Conservation (phyloP, 768 basidiomycete species). For the Psilocybe cyanescens region DNA sequence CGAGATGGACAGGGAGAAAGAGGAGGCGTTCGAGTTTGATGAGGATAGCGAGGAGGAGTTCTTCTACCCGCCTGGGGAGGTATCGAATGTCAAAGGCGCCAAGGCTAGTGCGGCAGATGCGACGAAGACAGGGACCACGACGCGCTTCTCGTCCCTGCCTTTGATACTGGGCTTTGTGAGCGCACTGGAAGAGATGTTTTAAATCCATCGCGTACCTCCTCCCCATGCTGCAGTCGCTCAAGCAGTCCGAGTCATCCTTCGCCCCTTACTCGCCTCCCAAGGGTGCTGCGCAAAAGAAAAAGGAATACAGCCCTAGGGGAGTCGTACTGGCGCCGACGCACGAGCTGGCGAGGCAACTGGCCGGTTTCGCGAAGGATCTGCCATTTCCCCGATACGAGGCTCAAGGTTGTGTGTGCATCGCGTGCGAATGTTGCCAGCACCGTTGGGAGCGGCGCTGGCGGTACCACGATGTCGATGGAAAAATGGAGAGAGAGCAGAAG, state of each 20-base stretch:
- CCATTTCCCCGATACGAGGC: constrained; percentile 39
- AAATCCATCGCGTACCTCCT: constrained; percentile 92
- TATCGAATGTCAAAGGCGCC: not conserved
- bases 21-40: not conserved
- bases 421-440: constrained; percentile 4
- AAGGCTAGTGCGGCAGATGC: not conserved
- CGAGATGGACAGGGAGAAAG: not conserved
- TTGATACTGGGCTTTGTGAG: constrained; percentile 74
- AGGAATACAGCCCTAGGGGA: constrained; percentile 65
- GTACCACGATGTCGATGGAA: constrained; percentile 31
- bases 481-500: constrained; percentile 41
- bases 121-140: not conserved
- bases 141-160: constrained; percentile 38
- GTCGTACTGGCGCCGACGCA: constrained; percentile 88
- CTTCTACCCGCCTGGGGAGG: not conserved
- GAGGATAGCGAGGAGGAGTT: not conserved
- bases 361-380: constrained; percentile 73
- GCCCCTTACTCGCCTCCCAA: not conserved
- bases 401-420: constrained; percentile 9
- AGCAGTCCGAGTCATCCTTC: constrained; percentile 52
- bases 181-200: not conserved
- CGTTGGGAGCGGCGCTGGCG: not conserved
- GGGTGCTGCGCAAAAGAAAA: not conserved
- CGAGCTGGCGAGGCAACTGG: constrained; percentile 83
- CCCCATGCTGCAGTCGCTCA: constrained; percentile 80